A percentile compares a stretch with the other conserved stretches of the same genome.
phyloP scores from a whole-genome alignment of 768 basidiomycete genomes.

The Kwoniella europaea region DNA sequence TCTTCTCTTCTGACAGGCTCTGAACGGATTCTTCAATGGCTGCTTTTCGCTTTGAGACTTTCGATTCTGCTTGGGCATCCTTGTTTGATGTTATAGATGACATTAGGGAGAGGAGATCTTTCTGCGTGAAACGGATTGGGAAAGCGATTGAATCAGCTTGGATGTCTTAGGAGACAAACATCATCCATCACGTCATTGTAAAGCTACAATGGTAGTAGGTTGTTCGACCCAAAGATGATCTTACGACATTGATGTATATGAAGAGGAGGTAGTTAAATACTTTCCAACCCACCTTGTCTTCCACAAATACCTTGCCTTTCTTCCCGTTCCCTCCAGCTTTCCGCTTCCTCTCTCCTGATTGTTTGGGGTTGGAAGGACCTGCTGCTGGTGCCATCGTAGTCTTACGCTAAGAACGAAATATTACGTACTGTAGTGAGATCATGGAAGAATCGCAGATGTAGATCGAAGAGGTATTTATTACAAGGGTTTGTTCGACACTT shows the following conservation, averaged over 20 bases:
- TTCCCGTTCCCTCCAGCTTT: slow-evolving; percentile 47
- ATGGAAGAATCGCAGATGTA: neutral
- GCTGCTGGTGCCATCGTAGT: slow-evolving; percentile 10
- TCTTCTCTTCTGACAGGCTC: slow-evolving; percentile 10
- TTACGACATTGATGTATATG: neutral
- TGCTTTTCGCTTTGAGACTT: slow-evolving; percentile 13
- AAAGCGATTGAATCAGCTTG: neutral
- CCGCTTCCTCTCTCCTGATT: slow-evolving; percentile 4
- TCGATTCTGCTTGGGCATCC: slow-evolving; percentile 1
- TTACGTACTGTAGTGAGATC: neutral
- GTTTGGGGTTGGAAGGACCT: slow-evolving; percentile 3
- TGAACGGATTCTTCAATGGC: slow-evolving; percentile 10
- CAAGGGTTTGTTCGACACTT: too few relatives aligned
- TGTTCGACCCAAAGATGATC: neutral
- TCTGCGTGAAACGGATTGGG: neutral
- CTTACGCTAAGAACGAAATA: neutral
- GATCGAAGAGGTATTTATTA: neutral
- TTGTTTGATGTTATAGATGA: slow-evolving; percentile 16
- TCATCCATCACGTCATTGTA: neutral
- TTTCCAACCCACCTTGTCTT: slow-evolving; percentile 35
- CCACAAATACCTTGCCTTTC: slow-evolving; percentile 46
- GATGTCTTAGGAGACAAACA: neutral
- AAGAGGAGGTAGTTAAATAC: neutral
- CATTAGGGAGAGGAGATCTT: slow-evolving; percentile 21
- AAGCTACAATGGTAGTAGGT: neutral